Percentiles rank a stretch among this genome's conserved stretches.
Conservation (phyloP, 257 asterid genomes). For the Orobanche coerulescens region DNA sequence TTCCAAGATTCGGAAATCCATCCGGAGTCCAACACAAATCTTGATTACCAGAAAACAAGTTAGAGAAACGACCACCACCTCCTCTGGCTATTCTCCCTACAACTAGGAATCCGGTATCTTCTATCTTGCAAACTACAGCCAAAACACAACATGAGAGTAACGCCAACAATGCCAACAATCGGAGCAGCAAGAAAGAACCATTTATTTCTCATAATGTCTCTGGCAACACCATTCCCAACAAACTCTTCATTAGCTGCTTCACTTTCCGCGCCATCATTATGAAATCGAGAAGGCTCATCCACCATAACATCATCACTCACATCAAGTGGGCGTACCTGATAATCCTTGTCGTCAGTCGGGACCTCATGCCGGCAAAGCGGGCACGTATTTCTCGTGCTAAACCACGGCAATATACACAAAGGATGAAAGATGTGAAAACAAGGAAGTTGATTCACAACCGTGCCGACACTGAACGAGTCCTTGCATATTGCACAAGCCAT, state of each 20-base stretch:
- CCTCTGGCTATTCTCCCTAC: conserved; percentile 39
- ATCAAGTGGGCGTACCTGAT: conserved; percentile 34
- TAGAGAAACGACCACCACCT: conserved; percentile 68
- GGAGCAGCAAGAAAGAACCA: conserved; percentile 68
- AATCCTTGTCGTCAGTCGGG: conserved; percentile 80
- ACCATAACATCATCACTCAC: conserved; percentile 25
- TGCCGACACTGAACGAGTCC: conserved; percentile 54
- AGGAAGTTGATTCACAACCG: conserved; percentile 67
- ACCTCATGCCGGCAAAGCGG: conserved; percentile 92
- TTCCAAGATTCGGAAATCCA: too few relatives aligned
- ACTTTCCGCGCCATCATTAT: conserved; percentile 12
- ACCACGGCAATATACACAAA: conserved; percentile 79
- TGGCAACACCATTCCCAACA: conserved; percentile 12
- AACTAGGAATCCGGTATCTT: conserved; percentile 29
- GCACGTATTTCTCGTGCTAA: conserved; percentile 73
- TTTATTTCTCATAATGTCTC: conserved; percentile 34
- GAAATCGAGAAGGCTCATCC: conserved; percentile 26
- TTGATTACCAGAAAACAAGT: conserved; percentile 15
- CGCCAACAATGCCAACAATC: conserved; percentile 53
- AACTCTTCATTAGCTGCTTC: conserved; percentile 24
- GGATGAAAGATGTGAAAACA: conserved; percentile 81
- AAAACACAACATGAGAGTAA: conserved; percentile 54
- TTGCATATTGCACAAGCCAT: conserved; percentile 84
- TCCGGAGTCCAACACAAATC: too few relatives aligned
- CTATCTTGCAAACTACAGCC: conserved; percentile 41